Base-by-base conservation (phyloP, 2,329 filamentous ascomycete genomes). In the Herpotrichia juniperi region DNA sequence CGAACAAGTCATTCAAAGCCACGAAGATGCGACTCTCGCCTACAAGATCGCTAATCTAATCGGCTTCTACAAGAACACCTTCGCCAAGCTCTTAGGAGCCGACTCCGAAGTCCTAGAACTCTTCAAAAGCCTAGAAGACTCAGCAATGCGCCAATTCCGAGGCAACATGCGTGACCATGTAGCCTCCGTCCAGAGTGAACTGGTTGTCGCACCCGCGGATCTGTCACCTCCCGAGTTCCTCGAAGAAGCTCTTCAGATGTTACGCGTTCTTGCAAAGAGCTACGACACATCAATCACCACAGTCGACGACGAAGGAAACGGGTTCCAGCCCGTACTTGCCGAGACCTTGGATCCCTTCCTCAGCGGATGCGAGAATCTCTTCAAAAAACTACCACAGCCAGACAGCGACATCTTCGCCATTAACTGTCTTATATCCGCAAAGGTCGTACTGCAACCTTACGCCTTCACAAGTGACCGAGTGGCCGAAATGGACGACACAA, bases 31-130 rank as follows among this genome's bases (percentile, higher is more conserved):
- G 0, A 90, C 96, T 17, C 79, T 92, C 43, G 88, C 91, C 28
- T 99, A 96, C 78, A 94, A 92, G 70, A 86, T 97, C 34, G 87
- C 91, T 10, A 97, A 96, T 63, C 79, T 99, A 1, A 81, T 97
- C 35, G 87, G 85, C 34, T 99, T 99, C 75, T 99, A 99, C 75
- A 87, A 85, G 25, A 81, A 85, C 56, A 97, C 93, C 1, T 97
- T 97, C 69, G 78, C 85, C 14, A 93, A 89, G 62, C 80, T 97
- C 0, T 79, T 97, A 0, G 88, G 90, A 1, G 63, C 80, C 2
- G 80, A 87, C 10, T 90, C 91, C 0, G 79, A 83, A 8, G 79
- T 97, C 0, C 79, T 93, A 0, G 86, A 89, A 2, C 82, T 87
- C 2, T 83, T 96, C 46, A 75, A 78, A 3, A 82, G 79, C 2